A percentile compares a stretch with the other conserved stretches of the same genome.
Evolutionary conservation across 257 asterid species (phyloP).

Genomic region (Ligustrum vulgare): DNA sequence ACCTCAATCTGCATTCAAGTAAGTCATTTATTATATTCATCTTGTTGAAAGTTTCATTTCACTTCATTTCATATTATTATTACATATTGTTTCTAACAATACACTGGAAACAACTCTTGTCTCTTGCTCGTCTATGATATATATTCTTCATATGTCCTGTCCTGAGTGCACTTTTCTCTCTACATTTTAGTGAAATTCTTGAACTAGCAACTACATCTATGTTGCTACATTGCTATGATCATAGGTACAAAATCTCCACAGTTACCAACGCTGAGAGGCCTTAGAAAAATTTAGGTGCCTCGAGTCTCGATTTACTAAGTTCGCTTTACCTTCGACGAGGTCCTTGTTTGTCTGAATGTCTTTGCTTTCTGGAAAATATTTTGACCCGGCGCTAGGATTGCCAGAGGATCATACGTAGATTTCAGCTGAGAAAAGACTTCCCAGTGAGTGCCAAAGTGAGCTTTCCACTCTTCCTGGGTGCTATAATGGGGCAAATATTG

Average conservation of each 20-base stretch:
- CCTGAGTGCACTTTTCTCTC: neutral
- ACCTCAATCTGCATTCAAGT: too few species aligned
- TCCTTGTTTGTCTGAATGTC: slow-evolving; percentile 24
- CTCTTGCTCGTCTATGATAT: too few species aligned
- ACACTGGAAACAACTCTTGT: too few species aligned
- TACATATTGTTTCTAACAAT: too few species aligned
- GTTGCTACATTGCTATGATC: neutral
- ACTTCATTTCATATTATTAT: too few species aligned
- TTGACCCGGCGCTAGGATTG: slow-evolving; percentile 58
- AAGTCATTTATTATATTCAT: too few species aligned
- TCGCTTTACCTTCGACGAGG: neutral
- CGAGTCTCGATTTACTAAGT: slow-evolving; percentile 13
- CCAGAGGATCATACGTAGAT: slow-evolving; percentile 48
- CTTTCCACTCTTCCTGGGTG: slow-evolving; percentile 50
- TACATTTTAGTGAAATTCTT: neutral
- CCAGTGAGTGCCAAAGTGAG: slow-evolving; percentile 52
- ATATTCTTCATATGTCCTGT: too few species aligned
- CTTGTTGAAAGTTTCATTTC: too few species aligned
- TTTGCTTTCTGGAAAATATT: slow-evolving; percentile 39
- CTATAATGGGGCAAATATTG: slow-evolving; percentile 49
- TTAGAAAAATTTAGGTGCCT: neutral
- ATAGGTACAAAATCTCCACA: neutral
- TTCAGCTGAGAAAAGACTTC: slow-evolving; percentile 40
- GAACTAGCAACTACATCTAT: neutral
- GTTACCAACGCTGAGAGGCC: neutral